Percentiles rank a stretch among this genome's conserved stretches.
phyloP scores from a whole-genome alignment of 2,329 filamentous ascomycete genomes.

The Exophiala alcalophila region DNA sequence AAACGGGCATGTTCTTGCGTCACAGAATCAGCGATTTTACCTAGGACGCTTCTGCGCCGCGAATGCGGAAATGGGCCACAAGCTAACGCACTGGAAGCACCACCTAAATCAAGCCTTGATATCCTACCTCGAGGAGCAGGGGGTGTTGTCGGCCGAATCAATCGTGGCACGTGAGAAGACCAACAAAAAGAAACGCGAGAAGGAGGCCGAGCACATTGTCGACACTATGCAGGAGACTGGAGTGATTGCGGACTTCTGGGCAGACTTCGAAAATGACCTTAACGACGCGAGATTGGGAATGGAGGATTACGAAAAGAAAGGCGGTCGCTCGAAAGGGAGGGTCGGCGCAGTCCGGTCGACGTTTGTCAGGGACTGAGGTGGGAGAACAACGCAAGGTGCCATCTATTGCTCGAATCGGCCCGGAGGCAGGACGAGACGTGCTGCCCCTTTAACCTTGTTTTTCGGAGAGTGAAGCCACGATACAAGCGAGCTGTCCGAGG shows the following conservation, averaged over 20 bases:
- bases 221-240: constrained; percentile 60
- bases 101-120: constrained; percentile 71
- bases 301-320: constrained; percentile 32
- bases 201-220: constrained; percentile 62
- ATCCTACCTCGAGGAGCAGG: constrained; percentile 57
- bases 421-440: too few relatives aligned
- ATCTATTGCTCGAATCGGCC: too few relatives aligned
- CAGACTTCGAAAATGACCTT: constrained; percentile 62
- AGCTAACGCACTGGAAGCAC: constrained; percentile 71
- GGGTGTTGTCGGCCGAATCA: constrained; percentile 56
- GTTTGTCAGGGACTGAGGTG: constrained; percentile 13
- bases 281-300: constrained; percentile 55
- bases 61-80: constrained; percentile 68
- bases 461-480: too few relatives aligned
- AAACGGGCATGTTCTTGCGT: constrained; percentile 48
- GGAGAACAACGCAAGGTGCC: neutral
- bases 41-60: constrained; percentile 58
- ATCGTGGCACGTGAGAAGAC: constrained; percentile 60
- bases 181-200: constrained; percentile 58
- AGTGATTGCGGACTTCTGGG: constrained; percentile 61
- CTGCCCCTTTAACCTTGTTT: too few relatives aligned
- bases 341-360: constrained; percentile 22
- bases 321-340: constrained; percentile 24
- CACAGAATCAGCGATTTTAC: constrained; percentile 49
- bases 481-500: too few relatives aligned